Evolutionary conservation across 805 yeast species (phyloP).

Genomic region (Kodamaea neixiangensis): DNA sequence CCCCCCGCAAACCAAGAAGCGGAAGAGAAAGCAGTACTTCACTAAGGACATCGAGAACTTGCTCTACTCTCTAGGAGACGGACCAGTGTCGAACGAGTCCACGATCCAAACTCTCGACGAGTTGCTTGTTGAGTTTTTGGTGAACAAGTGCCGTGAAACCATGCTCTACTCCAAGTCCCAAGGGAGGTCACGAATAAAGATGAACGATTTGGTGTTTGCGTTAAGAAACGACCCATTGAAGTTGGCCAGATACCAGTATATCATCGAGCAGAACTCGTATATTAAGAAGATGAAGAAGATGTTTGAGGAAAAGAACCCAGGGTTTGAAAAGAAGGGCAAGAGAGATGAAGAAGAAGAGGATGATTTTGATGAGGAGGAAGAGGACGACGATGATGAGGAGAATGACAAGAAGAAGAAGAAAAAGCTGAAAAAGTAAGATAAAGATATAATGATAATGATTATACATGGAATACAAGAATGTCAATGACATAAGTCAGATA

Average conservation of each 20-base stretch:
- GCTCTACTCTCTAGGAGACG: slow-evolving; percentile 43
- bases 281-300: slow-evolving; percentile 44
- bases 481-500: no score
- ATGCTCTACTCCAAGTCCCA: slow-evolving; percentile 37
- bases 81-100: slow-evolving; percentile 39
- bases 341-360: slow-evolving; percentile 14
- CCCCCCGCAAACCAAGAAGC: slow-evolving; percentile 13
- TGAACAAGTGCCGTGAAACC: slow-evolving; percentile 36
- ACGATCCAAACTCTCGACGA: slow-evolving; percentile 44
- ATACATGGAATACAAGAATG: no score
- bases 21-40: slow-evolving; percentile 39
- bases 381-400: slow-evolving; percentile 14
- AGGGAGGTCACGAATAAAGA: slow-evolving; percentile 40
- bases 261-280: slow-evolving; percentile 37
- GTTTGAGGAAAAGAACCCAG: slow-evolving; percentile 32
- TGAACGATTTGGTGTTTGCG: slow-evolving; percentile 45
- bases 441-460: no score
- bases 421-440: slow-evolving; percentile 7
- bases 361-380: slow-evolving; percentile 19
- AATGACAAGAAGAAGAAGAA: slow-evolving; percentile 24
- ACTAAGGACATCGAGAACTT: slow-evolving; percentile 44
- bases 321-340: slow-evolving; percentile 12
- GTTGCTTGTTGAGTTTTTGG: slow-evolving; percentile 36
- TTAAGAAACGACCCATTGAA: slow-evolving; percentile 44
- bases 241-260: slow-evolving; percentile 42